Conservation (phyloP, 768 basidiomycete genomes). For the Solioccasus polychromus region DNA sequence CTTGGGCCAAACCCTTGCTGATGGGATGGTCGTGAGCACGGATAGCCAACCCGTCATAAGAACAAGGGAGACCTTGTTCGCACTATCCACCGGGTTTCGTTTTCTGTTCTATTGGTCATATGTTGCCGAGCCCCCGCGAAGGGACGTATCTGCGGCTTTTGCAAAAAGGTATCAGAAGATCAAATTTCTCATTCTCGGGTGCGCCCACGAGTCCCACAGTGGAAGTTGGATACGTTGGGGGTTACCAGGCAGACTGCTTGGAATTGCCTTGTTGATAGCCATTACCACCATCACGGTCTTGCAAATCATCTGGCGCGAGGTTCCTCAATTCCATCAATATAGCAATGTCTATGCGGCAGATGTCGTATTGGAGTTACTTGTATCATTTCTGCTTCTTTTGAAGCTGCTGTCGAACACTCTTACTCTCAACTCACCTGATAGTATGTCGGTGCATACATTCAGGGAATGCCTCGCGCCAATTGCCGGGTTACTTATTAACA, state of each 20-base stretch:
- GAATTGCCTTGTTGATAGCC: slow-evolving; percentile 47
- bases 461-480: slow-evolving; percentile 48
- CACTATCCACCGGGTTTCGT: slow-evolving; percentile 55
- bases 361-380: slow-evolving; percentile 53
- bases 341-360: slow-evolving; percentile 57
- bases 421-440: slow-evolving; percentile 35
- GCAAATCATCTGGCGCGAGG: slow-evolving; percentile 63
- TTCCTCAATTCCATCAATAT: slow-evolving; percentile 34
- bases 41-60: slow-evolving; percentile 37
- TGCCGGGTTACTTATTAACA: slow-evolving; percentile 48
- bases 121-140: slow-evolving; percentile 54
- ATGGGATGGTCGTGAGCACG: slow-evolving; percentile 30
- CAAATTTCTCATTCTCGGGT: slow-evolving; percentile 16
- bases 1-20: slow-evolving; percentile 50
- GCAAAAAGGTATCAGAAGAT: slow-evolving; percentile 6
- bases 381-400: slow-evolving; percentile 57
- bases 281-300: slow-evolving; percentile 49
- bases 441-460: slow-evolving; percentile 42
- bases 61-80: slow-evolving; percentile 57
- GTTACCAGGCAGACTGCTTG: slow-evolving; percentile 46
- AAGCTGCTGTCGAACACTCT: slow-evolving; percentile 60
- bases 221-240: slow-evolving; percentile 71
- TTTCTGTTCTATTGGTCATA: slow-evolving; percentile 70
- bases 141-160: slow-evolving; percentile 27
- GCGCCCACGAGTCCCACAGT: slow-evolving; percentile 40